These are phyloP conservation scores for Colletotrichum tropicale DNA, from an alignment of 2,329 filamentous ascomycete genomes.

Conservation along the genomic window DNA sequence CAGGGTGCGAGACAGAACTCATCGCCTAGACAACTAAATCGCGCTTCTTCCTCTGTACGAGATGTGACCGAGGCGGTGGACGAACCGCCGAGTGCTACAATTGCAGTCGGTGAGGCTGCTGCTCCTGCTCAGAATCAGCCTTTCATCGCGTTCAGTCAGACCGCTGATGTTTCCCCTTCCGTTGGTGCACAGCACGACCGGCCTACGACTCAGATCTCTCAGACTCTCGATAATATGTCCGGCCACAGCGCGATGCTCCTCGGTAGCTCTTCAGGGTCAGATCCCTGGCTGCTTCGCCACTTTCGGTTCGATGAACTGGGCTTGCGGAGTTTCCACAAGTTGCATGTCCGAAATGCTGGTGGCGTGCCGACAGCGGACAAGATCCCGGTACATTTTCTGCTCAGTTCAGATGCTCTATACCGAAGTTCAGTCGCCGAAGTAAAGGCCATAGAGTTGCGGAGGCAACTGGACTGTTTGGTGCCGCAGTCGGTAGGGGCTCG, in stretches of 20 bases:
- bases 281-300: slow-evolving; percentile 38
- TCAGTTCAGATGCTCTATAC: slow-evolving; percentile 11
- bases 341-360: slow-evolving; percentile 40
- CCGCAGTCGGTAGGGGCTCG: neutral
- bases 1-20: neutral
- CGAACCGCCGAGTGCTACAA: neutral
- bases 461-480: neutral
- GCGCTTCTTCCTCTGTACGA: neutral
- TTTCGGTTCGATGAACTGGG: slow-evolving; percentile 39
- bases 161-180: neutral
- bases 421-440: rapidly evolving
- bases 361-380: slow-evolving; percentile 35
- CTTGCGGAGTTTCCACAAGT: slow-evolving; percentile 35
- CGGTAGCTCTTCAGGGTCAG: slow-evolving; percentile 35
- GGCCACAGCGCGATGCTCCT: slow-evolving; percentile 32
- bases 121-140: neutral
- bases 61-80: neutral
- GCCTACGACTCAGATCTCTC: slow-evolving; percentile 18
- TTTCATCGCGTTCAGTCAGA: neutral
- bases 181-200: neutral
- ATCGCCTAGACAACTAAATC: neutral
- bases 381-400: slow-evolving; percentile 34
- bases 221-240: slow-evolving; percentile 32
- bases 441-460: neutral
- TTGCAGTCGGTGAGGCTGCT: neutral